A percentile compares a stretch with the other conserved stretches of the same genome.
Evolutionary conservation across 345 rosid genomes (phyloP).

Genomic region (Citrus australasica): DNA sequence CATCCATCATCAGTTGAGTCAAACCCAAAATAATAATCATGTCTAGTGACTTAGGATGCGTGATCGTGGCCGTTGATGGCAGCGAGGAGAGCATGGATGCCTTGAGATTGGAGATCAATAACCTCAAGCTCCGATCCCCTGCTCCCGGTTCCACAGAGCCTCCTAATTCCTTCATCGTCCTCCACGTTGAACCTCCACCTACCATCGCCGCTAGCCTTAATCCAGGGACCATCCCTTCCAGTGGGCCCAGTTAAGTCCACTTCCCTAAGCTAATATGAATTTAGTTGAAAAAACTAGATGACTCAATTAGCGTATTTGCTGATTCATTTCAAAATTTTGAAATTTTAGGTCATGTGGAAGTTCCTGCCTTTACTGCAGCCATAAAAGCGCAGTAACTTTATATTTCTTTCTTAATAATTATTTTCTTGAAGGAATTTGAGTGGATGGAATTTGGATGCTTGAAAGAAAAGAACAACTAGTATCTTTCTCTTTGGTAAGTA

Average conservation of each 20-base stretch:
- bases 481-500: neutral
- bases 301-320: neutral
- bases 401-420: neutral
- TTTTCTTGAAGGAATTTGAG: neutral
- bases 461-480: neutral
- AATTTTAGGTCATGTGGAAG: constrained; percentile 61
- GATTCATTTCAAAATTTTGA: neutral
- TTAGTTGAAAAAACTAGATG: neutral
- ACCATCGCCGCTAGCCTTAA: constrained; percentile 61
- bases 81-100: constrained; percentile 92
- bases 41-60: constrained; percentile 55
- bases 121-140: constrained; percentile 66
- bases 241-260: constrained; percentile 69
- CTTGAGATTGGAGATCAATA: constrained; percentile 72
- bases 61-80: constrained; percentile 81
- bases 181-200: constrained; percentile 86
- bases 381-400: constrained; percentile 34
- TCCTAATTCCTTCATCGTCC: constrained; percentile 51
- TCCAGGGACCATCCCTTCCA: constrained; percentile 86
- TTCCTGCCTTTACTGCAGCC: constrained; percentile 84
- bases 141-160: constrained; percentile 36
- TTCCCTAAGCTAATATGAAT: neutral
- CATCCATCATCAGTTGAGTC: neutral
- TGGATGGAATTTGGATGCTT: neutral
- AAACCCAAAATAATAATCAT: constrained; percentile 25